phyloP scores from a whole-genome alignment of 2,329 filamentous ascomycete genomes.

The Aspergillus proliferans region DNA sequence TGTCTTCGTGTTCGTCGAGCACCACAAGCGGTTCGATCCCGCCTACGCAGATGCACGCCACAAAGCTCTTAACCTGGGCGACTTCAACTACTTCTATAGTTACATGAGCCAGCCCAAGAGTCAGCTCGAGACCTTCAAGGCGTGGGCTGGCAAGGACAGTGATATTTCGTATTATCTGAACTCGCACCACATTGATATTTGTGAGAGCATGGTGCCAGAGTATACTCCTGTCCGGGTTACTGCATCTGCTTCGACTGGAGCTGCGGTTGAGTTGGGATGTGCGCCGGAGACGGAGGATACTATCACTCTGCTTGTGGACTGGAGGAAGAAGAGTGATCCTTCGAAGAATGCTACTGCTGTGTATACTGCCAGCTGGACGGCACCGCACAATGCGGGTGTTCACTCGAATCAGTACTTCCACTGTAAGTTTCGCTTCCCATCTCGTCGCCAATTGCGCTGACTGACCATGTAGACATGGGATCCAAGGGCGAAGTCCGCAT shows the following conservation, averaged over 20 bases:
- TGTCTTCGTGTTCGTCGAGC: constrained; percentile 89
- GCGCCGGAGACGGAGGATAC: constrained; percentile 80
- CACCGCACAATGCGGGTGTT: constrained; percentile 86
- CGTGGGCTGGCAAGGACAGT: constrained; percentile 84
- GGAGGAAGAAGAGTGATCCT: constrained; percentile 66
- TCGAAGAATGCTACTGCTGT: constrained; percentile 74
- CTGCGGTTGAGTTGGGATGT: constrained; percentile 73
- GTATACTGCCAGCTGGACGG: constrained; percentile 92
- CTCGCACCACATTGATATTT: constrained; percentile 88
- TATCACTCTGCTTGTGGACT: constrained; percentile 83
- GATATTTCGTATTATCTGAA: constrained; percentile 97
- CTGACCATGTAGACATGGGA: constrained; percentile 55
- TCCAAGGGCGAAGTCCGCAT: constrained; percentile 77
- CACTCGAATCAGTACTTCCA: constrained; percentile 97
- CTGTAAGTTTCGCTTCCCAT: constrained; percentile 38
- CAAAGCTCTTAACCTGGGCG: constrained; percentile 69
- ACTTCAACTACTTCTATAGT: constrained; percentile 98
- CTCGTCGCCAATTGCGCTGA: background rate
- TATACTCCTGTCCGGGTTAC: constrained; percentile 72
- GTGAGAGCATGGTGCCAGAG: constrained; percentile 82
- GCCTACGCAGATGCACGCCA: constrained; percentile 83
- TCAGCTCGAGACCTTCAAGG: constrained; percentile 89
- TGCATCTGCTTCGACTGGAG: constrained; percentile 74
- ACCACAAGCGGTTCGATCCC: constrained; percentile 94
- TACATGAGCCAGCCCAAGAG: constrained; percentile 94